phyloP scores from a whole-genome alignment of 1,284 basidiomycete genomes.

The Ganoderma lingzhi region DNA sequence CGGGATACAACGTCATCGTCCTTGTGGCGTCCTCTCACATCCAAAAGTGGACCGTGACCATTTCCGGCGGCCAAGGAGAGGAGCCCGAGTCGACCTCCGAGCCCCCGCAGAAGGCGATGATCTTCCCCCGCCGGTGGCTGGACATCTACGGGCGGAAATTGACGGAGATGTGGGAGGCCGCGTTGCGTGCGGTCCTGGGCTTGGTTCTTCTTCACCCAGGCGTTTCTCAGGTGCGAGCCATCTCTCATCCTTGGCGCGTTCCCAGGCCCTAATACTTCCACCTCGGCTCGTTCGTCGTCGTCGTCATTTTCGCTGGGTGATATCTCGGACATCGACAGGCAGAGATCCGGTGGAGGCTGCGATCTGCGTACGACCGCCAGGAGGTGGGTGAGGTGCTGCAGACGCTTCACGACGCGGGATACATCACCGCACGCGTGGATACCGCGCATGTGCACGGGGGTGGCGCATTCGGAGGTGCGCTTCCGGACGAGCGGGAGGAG shows the following conservation, averaged over 20 bases:
- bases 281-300: constrained; percentile 4
- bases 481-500: constrained; percentile 61
- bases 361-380: constrained; percentile 75
- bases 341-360: constrained; percentile 72
- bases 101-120: constrained; percentile 39
- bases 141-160: constrained; percentile 73
- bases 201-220: constrained; percentile 76
- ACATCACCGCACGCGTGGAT: constrained; percentile 48
- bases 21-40: constrained; percentile 59
- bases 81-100: neutral
- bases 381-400: constrained; percentile 74
- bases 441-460: neutral
- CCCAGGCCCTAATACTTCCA: constrained; percentile 14
- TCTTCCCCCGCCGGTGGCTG: constrained; percentile 80
- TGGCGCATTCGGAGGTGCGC: constrained; percentile 23
- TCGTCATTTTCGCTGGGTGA: neutral
- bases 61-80: constrained; percentile 42
- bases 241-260: neutral
- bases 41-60: constrained; percentile 64
- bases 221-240: constrained; percentile 66
- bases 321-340: constrained; percentile 48
- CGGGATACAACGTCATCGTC: constrained; percentile 64
- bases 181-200: constrained; percentile 71
- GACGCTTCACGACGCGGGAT: constrained; percentile 60
- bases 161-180: constrained; percentile 72